A percentile compares a stretch with the other conserved stretches of the same genome.
phyloP scores from a whole-genome alignment of 495 filamentous ascomycete species.

The Penicillium paxilli region DNA sequence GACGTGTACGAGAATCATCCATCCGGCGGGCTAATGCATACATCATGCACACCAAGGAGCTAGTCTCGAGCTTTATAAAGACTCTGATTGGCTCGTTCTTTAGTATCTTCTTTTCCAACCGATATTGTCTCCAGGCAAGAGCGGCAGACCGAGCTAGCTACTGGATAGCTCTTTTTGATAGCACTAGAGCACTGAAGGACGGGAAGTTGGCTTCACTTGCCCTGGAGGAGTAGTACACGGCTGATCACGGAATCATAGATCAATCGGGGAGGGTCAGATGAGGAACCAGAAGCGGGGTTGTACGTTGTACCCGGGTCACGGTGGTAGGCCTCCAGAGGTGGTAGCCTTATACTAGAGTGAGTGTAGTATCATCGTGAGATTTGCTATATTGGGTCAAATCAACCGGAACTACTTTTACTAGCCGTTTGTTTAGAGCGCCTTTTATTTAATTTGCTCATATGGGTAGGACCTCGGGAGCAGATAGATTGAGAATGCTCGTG shows the following conservation, averaged over 20 bases:
- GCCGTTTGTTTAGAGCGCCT: too few relatives aligned
- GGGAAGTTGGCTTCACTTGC: not conserved
- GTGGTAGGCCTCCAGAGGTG: not conserved
- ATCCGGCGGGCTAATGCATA: not conserved
- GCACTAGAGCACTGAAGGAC: not conserved
- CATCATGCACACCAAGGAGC: not conserved
- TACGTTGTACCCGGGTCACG: too few relatives aligned
- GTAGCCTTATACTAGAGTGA: not conserved
- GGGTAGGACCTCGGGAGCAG: too few relatives aligned
- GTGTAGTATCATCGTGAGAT: not conserved
- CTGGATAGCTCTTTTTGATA: not conserved
- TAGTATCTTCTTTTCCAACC: not conserved
- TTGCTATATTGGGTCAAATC: not conserved
- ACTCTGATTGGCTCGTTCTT: not conserved
- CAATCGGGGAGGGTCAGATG: not conserved
- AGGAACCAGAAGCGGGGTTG: not conserved
- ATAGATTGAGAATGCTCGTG: too few relatives aligned
- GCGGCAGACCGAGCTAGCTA: not conserved
- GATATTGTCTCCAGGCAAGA: not conserved
- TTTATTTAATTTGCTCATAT: too few relatives aligned
- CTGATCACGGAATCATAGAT: not conserved
- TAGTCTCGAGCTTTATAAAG: not conserved
- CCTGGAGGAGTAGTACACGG: not conserved
- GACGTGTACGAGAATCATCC: not conserved
- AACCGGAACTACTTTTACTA: not conserved